phyloP scores from a whole-genome alignment of 805 yeast species.

The Myxozyma neotropica region DNA sequence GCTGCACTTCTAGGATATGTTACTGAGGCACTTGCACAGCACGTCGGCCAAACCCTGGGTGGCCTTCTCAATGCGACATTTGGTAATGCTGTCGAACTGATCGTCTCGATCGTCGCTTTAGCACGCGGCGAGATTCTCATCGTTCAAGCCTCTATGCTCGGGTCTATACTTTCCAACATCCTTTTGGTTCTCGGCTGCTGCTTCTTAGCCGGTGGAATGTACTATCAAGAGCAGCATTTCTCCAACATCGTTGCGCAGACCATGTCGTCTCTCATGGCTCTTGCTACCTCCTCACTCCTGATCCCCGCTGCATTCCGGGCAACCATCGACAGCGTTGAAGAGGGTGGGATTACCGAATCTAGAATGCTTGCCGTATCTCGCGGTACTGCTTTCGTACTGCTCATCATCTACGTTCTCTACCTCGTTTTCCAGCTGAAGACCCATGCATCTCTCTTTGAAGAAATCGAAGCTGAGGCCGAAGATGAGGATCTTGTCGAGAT shows the following conservation, averaged over 20 bases:
- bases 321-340: slow-evolving; percentile 56
- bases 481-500: slow-evolving; percentile 43
- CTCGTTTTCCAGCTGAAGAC: slow-evolving; percentile 86
- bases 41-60: slow-evolving; percentile 89
- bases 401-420: slow-evolving; percentile 75
- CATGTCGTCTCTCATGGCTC: slow-evolving; percentile 90
- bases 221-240: slow-evolving; percentile 81
- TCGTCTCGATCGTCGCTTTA: slow-evolving; percentile 89
- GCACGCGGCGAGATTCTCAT: slow-evolving; percentile 83
- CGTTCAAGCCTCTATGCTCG: slow-evolving; percentile 97
- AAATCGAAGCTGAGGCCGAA: slow-evolving; percentile 41
- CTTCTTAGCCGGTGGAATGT: slow-evolving; percentile 88
- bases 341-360: slow-evolving; percentile 44
- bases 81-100: slow-evolving; percentile 96
- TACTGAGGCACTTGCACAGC: slow-evolving; percentile 86
- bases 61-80: slow-evolving; percentile 95
- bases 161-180: slow-evolving; percentile 86
- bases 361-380: slow-evolving; percentile 75
- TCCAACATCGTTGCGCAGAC: slow-evolving; percentile 98
- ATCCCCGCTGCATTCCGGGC: slow-evolving; percentile 97
- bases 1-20: slow-evolving; percentile 90
- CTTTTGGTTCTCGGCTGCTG: slow-evolving; percentile 93
- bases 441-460: slow-evolving; percentile 48
- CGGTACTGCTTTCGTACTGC: slow-evolving; percentile 78
- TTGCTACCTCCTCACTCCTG: slow-evolving; percentile 83